Conservation (phyloP, 176 grass and related monocot genomes). For the Oryza coarctata region DNA sequence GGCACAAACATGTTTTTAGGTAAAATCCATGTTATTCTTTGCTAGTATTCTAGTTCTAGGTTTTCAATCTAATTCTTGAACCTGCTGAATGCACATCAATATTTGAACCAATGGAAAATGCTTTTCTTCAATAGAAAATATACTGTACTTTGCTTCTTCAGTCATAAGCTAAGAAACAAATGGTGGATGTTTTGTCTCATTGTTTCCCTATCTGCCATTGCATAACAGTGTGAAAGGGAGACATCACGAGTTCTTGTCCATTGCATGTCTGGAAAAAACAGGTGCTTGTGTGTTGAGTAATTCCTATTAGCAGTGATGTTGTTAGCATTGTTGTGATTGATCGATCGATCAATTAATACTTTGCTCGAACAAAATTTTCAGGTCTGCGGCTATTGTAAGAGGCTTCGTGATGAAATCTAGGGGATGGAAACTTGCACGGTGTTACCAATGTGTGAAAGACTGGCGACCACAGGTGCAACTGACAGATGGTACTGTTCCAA, state of each 20-base stretch:
- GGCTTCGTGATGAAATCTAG: slow-evolving; percentile 79
- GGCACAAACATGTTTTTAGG: slow-evolving; percentile 63
- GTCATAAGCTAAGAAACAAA: not conserved
- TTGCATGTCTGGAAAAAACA: slow-evolving; percentile 85
- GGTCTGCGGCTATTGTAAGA: slow-evolving; percentile 67
- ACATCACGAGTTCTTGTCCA: slow-evolving; percentile 66
- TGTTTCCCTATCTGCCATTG: slow-evolving; percentile 36
- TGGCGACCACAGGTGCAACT: slow-evolving; percentile 53
- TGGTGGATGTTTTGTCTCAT: slow-evolving; percentile 6
- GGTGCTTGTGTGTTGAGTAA: slow-evolving; percentile 45
- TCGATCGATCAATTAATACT: slow-evolving; percentile 19
- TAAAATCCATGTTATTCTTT: slow-evolving; percentile 35
- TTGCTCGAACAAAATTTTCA: slow-evolving; percentile 37
- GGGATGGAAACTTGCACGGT: slow-evolving; percentile 64
- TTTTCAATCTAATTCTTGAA: no score
- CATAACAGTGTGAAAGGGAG: slow-evolving; percentile 74
- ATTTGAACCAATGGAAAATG: slow-evolving; percentile 6
- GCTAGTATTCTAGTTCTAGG: not conserved
- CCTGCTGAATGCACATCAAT: no score
- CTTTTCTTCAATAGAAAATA: not conserved
- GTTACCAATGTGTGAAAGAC: slow-evolving; percentile 76
- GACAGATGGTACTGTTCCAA: slow-evolving; percentile 53
- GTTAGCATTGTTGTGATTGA: slow-evolving; percentile 25
- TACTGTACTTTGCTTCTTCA: not conserved
- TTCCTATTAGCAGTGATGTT: not conserved